phyloP scores from a whole-genome alignment of 2,329 filamentous ascomycete species.

The Phoma sp. region DNA sequence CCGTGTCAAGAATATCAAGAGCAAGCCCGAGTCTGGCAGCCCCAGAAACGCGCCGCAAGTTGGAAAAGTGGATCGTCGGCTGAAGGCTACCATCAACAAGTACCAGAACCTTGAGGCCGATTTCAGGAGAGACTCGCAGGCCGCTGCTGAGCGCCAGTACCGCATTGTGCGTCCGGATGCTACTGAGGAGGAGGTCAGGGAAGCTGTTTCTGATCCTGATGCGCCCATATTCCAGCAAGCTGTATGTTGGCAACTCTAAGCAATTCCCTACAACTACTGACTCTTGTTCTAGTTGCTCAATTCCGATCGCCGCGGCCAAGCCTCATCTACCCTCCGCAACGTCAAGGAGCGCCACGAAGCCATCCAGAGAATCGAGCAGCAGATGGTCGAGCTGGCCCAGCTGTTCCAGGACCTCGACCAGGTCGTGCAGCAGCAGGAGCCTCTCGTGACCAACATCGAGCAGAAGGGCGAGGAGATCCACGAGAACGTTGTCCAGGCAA shows the following conservation, averaged over 20 bases:
- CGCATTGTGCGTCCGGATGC: slow-evolving; percentile 86
- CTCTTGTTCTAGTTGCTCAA: slow-evolving; percentile 66
- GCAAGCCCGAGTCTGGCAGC: slow-evolving; percentile 74
- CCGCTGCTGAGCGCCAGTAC: slow-evolving; percentile 88
- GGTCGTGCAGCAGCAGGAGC: slow-evolving; percentile 85
- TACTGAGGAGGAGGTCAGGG: slow-evolving; percentile 75
- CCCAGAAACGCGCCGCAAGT: slow-evolving; percentile 80
- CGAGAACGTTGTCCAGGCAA: slow-evolving; percentile 83
- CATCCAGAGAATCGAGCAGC: slow-evolving; percentile 88
- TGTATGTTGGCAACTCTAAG: slow-evolving; percentile 48
- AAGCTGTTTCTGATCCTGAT: slow-evolving; percentile 75
- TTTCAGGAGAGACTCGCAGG: slow-evolving; percentile 79
- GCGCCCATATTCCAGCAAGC: slow-evolving; percentile 88
- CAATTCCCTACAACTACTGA: too few species aligned
- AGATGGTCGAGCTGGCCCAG: slow-evolving; percentile 85
- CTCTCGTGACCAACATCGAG: slow-evolving; percentile 79
- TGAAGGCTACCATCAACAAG: slow-evolving; percentile 79
- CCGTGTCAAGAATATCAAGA: slow-evolving; percentile 82
- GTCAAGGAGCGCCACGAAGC: slow-evolving; percentile 84
- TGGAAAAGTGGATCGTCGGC: slow-evolving; percentile 75
- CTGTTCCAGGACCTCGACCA: slow-evolving; percentile 90
- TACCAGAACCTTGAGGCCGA: slow-evolving; percentile 82
- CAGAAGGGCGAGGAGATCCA: slow-evolving; percentile 85
- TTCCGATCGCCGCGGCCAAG: slow-evolving; percentile 80
- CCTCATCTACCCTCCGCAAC: slow-evolving; percentile 76